Evolutionary conservation across 495 filamentous ascomycete species (phyloP).

Genomic region (Lentithecium fluviatile): DNA sequence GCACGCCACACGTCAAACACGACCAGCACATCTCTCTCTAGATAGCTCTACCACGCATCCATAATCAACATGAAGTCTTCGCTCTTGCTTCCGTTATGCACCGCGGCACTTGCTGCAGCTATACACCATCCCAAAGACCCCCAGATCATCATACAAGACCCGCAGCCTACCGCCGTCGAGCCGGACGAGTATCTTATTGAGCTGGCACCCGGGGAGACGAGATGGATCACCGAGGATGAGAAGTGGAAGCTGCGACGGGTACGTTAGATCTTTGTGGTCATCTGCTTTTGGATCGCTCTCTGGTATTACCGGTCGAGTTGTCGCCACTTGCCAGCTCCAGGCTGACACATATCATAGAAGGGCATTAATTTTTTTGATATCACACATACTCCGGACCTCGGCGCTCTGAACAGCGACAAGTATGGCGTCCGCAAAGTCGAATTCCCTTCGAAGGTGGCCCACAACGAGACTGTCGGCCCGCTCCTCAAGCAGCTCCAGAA

Average conservation of each 20-base stretch:
- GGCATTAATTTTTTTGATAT: conserved; percentile 94
- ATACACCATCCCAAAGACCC: conserved; percentile 18
- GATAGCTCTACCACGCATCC: not conserved
- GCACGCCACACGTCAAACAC: conserved; percentile 1
- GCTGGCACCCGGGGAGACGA: conserved; percentile 75
- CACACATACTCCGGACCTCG: conserved; percentile 66
- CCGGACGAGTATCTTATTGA: conserved; percentile 73
- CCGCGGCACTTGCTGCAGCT: conserved; percentile 26
- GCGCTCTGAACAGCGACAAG: conserved; percentile 41
- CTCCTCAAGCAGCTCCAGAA: conserved; percentile 69
- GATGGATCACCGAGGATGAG: conserved; percentile 89
- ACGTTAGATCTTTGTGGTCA: conserved; percentile 39
- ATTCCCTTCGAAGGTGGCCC: conserved; percentile 67
- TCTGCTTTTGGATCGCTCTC: no score
- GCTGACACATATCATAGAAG: conserved; percentile 52
- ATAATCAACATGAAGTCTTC: conserved; percentile 30
- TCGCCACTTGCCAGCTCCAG: conserved; percentile 3
- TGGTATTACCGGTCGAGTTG: no score
- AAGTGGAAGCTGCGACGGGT: conserved; percentile 90
- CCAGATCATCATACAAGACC: conserved; percentile 27
- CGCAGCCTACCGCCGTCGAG: conserved; percentile 13
- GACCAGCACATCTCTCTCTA: not conserved
- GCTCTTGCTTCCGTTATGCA: conserved; percentile 22
- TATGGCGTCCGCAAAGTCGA: conserved; percentile 45
- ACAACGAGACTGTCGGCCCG: conserved; percentile 65